Base-by-base conservation (phyloP, 2,329 filamentous ascomycete species). In the Neoarthrinium moseri region DNA sequence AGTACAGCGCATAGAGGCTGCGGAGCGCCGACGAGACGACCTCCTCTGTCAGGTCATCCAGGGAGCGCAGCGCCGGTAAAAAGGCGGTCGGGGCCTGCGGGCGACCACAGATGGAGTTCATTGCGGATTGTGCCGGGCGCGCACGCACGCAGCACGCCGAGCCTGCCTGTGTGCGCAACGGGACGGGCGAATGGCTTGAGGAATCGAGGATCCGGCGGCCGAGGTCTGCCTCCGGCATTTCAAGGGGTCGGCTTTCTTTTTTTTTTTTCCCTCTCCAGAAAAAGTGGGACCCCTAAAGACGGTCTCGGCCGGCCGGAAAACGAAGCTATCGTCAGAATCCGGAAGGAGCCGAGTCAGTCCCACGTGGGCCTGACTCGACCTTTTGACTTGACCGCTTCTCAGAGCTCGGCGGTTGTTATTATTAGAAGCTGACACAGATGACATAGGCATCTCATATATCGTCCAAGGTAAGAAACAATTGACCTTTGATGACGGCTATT, bases 31-130 rank as follows among this genome's bases (percentile, higher is more conserved):
- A 50, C 5, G 65, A 51, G 20, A 73, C 50, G 12, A 57, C 50
- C 5, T 56, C 48, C 23, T 65, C 61, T 0, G 56, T 40, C 30
- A 67, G 57, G 5, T 49, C 50, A 23, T 57, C 47, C 6, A 67
- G 56, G 11, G 59, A 61, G 41, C 61, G 62, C 34, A 71, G 51
- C 32, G 64, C 56, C 38, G 69, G 70, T 29, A 73, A 51, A 57
- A 68, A 70, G 63, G 66, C 67, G 47, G 70, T 70, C 1, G 70
- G 70, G 59, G 68, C 65, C 60, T 66, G 61, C 50, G 53, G 58
- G 49, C 58, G 45, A 55, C 23, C 15, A 8, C 20, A 13, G 13
- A 22, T 18, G 21, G 36, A 22, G 36, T 32, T 44, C 42, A 44
- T 44, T 15, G 38, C 20, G 20, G 26, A 20, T 17, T 12, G 40